These are phyloP conservation scores for Pseudopyricularia cyperi DNA, from an alignment of 2,329 filamentous ascomycete genomes.

Conservation along the genomic window DNA sequence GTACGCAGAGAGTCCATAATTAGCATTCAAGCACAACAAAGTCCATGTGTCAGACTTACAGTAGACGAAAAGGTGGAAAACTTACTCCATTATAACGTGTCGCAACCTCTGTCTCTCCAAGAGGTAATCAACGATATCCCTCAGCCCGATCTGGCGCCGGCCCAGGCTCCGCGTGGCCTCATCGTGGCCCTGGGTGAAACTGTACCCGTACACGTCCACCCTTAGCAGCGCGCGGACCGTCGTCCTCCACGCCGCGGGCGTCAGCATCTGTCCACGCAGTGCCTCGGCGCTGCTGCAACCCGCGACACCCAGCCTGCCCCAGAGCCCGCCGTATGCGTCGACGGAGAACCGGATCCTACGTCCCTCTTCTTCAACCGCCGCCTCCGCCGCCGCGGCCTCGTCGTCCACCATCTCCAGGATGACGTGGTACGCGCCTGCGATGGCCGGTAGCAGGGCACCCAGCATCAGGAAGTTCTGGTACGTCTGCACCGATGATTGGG, in stretches of 20 bases:
- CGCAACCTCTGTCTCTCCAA: conserved; percentile 34
- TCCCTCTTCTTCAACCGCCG: conserved; percentile 21
- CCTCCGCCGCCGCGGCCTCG: conserved; percentile 25
- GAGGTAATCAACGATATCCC: conserved; percentile 38
- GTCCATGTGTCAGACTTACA: conserved; percentile 7
- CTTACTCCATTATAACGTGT: conserved; percentile 35
- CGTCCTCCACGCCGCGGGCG: conserved; percentile 38
- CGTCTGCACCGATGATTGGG: conserved; percentile 28
- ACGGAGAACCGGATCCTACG: conserved; percentile 31
- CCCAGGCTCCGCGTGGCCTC: neutral
- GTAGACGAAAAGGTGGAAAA: conserved; percentile 8
- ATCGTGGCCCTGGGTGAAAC: neutral
- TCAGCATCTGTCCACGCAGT: conserved; percentile 20
- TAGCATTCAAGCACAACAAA: no score
- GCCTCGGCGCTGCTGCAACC: conserved; percentile 12
- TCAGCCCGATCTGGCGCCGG: conserved; percentile 32
- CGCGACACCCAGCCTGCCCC: conserved; percentile 20
- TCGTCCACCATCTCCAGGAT: conserved; percentile 41
- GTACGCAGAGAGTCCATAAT: no score
- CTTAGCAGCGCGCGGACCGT: conserved; percentile 40
- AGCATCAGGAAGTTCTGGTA: conserved; percentile 49
- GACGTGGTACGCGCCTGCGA: conserved; percentile 41
- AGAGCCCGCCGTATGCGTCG: conserved; percentile 33
- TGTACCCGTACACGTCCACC: conserved; percentile 43
- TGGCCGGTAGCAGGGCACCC: conserved; percentile 41